These are phyloP conservation scores for Rhizopus delemar DNA, from an alignment of 371 early-diverging fungal genomes.

Conservation along the genomic window DNA sequence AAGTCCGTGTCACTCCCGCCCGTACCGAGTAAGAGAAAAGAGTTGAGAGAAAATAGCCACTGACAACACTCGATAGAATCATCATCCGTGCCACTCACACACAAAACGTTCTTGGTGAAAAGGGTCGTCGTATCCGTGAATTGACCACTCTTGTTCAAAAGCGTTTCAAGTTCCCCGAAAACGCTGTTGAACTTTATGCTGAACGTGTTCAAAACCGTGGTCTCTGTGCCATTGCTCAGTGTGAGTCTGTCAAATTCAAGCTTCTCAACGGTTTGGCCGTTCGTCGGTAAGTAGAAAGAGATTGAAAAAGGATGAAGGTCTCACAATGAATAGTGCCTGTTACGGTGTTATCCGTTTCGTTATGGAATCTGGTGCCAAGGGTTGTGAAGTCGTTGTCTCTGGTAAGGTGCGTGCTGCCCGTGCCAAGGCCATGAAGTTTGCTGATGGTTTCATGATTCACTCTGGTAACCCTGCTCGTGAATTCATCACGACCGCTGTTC, in stretches of 20 bases:
- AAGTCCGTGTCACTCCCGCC: constrained; percentile 97
- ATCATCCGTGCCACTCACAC: constrained; percentile 99
- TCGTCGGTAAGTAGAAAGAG: constrained; percentile 60
- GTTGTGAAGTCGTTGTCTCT: constrained; percentile 98
- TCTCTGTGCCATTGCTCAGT: constrained; percentile 99
- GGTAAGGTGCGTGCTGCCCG: constrained; percentile 99
- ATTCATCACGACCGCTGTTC: constrained; percentile 95
- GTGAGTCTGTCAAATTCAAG: constrained; percentile 98
- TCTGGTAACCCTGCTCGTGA: constrained; percentile 97
- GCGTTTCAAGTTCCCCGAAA: constrained; percentile 98
- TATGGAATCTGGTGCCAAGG: constrained; percentile 99
- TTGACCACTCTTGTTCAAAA: constrained; percentile 97
- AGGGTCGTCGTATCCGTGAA: constrained; percentile 98
- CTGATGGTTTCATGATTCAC: constrained; percentile 99
- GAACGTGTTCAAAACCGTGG: constrained; percentile 98
- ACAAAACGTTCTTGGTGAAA: constrained; percentile 97
- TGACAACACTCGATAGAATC: constrained; percentile 50
- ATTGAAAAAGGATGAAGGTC: neutral
- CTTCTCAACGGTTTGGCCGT: constrained; percentile 96
- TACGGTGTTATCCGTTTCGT: constrained; percentile 98
- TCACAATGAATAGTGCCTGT: constrained; percentile 70
- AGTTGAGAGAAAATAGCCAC: neutral
- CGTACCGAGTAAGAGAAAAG: constrained; percentile 80
- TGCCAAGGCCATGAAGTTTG: constrained; percentile 99
- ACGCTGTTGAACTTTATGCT: constrained; percentile 97